Evolutionary conservation across 768 basidiomycete genomes (phyloP), one percentile per base, ranked within the genome.

Genomic region (Lactifluus subvellereus): DNA sequence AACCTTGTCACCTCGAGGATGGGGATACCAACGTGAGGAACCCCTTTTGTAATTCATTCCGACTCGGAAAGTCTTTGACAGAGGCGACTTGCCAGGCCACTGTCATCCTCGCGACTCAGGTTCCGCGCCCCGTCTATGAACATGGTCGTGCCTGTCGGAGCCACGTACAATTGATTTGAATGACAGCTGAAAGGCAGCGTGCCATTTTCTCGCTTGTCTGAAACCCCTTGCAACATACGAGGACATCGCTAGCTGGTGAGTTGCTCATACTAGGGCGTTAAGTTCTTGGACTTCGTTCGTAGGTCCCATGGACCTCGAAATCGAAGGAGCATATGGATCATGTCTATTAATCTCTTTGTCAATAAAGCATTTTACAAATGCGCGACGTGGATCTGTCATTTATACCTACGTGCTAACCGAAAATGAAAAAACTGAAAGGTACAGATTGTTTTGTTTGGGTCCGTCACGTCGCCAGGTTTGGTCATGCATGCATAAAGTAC

Each of bases 371-470:
- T 48, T 43, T 27, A 13, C 47, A 48, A 11, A 9, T 4, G 13
- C n/a, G 0, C 11, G 42, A 27, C 6, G 42, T 43, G 42, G 51
- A 50, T 6, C 33, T 35, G 42, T 45, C 40, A 45, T 43, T 48
- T 1, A 32, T 45, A 27, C 43, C n/a, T 37, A 11, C 18, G 40
- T 14, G 11, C 61, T 62, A 62, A 37, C 61, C 55, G 33, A 18
- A 62, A 54, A 51, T 61, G 60, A 56, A 32, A 32, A 33, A 27
- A 27, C 27, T 43, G 27, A 38, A 51, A 33, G 54, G 61, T 13
- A 42, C 55, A 16, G 9, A 42, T 43, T 50, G 27, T 40, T 6
- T 42, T 47, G 16, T 11, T 32, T 16, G 27, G 37, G 60, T 8
- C 14, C 40, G 14, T 40, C 14, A 40, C 40, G 11, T 61, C 18